Percentiles rank a stretch among this genome's conserved stretches.
phyloP scores from a whole-genome alignment of 2,329 filamentous ascomycete genomes.

The Ceratocystiopsis sp. region DNA sequence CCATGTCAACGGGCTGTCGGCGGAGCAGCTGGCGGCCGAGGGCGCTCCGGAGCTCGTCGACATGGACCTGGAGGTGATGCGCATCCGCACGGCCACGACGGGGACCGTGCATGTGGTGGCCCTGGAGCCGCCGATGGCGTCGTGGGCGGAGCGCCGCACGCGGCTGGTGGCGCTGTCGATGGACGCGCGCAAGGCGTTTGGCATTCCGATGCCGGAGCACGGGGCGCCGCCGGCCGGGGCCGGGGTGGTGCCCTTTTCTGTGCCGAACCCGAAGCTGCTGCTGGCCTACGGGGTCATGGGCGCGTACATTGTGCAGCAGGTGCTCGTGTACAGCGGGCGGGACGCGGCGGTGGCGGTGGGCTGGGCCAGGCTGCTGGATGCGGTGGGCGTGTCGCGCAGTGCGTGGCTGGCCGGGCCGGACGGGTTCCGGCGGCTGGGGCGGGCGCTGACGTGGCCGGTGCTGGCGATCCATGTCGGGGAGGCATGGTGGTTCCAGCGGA shows the following conservation, averaged over 20 bases:
- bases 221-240: conserved; percentile 21
- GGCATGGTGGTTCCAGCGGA: conserved; percentile 32
- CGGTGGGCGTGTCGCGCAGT: background rate
- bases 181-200: conserved; percentile 38
- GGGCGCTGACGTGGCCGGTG: conserved; percentile 39
- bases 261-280: conserved; percentile 27
- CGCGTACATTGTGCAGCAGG: conserved; percentile 35
- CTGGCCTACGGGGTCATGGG: conserved; percentile 36
- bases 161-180: conserved; percentile 57
- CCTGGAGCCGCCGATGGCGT: conserved; percentile 53
- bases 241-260: conserved; percentile 16
- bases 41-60: conserved; percentile 41
- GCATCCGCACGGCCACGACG: conserved; percentile 33
- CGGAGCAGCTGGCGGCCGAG: conserved; percentile 12
- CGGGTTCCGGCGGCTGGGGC: conserved; percentile 42
- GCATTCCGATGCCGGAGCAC: conserved; percentile 30
- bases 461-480: conserved; percentile 50
- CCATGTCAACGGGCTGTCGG: conserved; percentile 44
- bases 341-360: conserved; percentile 33
- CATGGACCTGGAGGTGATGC: conserved; percentile 46
- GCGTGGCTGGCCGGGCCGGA: conserved; percentile 16
- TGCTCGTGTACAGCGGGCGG: conserved; percentile 25
- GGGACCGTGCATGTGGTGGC: conserved; percentile 33
- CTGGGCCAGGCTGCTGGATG: conserved; percentile 18
- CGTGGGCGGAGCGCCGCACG: conserved; percentile 48